Evolutionary conservation across 495 filamentous ascomycete species (phyloP).

Genomic region (Massariosphaeria phaeospora): DNA sequence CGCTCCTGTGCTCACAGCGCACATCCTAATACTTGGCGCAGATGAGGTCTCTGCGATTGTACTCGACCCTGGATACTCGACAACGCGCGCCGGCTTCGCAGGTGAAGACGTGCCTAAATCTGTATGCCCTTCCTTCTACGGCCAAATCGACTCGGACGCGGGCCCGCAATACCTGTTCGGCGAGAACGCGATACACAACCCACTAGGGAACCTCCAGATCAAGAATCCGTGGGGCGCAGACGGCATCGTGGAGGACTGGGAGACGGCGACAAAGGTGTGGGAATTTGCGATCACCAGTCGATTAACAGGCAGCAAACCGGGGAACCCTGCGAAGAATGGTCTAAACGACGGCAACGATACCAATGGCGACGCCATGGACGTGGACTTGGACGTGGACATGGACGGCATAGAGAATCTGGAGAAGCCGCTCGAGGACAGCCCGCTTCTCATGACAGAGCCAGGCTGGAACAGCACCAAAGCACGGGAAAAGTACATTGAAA

Average conservation of each 20-base stretch:
- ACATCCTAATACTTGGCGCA: background rate
- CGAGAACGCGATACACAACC: slow-evolving; percentile 77
- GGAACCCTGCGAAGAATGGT: slow-evolving; percentile 65
- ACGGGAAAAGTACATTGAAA: slow-evolving; percentile 85
- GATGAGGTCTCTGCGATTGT: slow-evolving; percentile 97
- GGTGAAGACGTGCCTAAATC: slow-evolving; percentile 97
- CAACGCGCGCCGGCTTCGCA: slow-evolving; percentile 88
- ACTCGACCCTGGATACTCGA: slow-evolving; percentile 87
- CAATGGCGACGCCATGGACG: slow-evolving; percentile 44
- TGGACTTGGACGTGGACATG: slow-evolving; percentile 60
- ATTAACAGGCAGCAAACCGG: slow-evolving; percentile 60
- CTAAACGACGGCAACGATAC: slow-evolving; percentile 55
- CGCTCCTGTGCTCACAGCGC: too few relatives aligned
- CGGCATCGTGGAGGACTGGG: slow-evolving; percentile 94
- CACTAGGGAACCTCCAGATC: slow-evolving; percentile 69
- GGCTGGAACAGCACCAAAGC: slow-evolving; percentile 85
- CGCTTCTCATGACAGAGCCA: slow-evolving; percentile 88
- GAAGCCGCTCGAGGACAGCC: slow-evolving; percentile 79
- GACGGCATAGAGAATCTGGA: slow-evolving; percentile 66
- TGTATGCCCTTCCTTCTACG: slow-evolving; percentile 82
- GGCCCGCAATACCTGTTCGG: slow-evolving; percentile 67
- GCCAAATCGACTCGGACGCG: slow-evolving; percentile 51
- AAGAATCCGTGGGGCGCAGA: slow-evolving; percentile 86
- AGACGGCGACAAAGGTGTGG: slow-evolving; percentile 83
- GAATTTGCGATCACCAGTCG: slow-evolving; percentile 78